A percentile compares a stretch with the other conserved stretches of the same genome.
These are phyloP conservation scores for Trametes meyenii DNA, from an alignment of 768 basidiomycete species.

Conservation along the genomic window DNA sequence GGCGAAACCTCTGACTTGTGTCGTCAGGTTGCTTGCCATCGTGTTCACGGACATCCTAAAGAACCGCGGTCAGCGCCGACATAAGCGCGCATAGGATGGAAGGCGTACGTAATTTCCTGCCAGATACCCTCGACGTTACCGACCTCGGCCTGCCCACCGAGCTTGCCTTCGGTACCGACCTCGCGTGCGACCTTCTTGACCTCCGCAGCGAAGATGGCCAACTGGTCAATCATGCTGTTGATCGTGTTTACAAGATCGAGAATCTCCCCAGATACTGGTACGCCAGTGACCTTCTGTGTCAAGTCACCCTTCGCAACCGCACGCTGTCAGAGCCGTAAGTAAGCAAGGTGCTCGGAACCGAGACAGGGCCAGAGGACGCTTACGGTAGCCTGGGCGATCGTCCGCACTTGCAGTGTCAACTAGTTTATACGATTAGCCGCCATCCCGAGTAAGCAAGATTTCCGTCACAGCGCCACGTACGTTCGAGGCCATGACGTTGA, in stretches of 20 bases:
- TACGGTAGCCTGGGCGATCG: conserved; percentile 90
- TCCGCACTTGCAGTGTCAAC: conserved; percentile 92
- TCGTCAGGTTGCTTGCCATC: conserved; percentile 96
- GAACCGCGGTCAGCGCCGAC: not conserved
- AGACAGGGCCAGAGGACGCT: conserved; percentile 31
- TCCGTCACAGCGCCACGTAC: conserved; percentile 44
- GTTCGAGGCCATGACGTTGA: conserved; percentile 95
- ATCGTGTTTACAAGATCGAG: conserved; percentile 96
- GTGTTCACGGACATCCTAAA: conserved; percentile 91
- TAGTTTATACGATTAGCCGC: conserved; percentile 32
- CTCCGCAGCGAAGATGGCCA: conserved; percentile 72
- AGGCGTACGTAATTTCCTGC: conserved; percentile 94
- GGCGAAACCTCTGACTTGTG: conserved; percentile 97
- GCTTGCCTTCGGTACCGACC: conserved; percentile 98
- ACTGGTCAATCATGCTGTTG: conserved; percentile 81
- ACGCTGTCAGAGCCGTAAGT: conserved; percentile 47
- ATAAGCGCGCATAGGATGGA: conserved; percentile 24
- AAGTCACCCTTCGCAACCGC: conserved; percentile 94
- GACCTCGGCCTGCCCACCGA: conserved; percentile 96
- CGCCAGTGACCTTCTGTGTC: conserved; percentile 90
- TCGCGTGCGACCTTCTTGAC: conserved; percentile 97
- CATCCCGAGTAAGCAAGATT: not conserved
- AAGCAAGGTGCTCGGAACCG: too few species aligned
- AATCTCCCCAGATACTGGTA: conserved; percentile 95
- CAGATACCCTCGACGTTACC: conserved; percentile 97